Conservation (phyloP, 2,329 filamentous ascomycete genomes). For the Alternaria brassicae region DNA sequence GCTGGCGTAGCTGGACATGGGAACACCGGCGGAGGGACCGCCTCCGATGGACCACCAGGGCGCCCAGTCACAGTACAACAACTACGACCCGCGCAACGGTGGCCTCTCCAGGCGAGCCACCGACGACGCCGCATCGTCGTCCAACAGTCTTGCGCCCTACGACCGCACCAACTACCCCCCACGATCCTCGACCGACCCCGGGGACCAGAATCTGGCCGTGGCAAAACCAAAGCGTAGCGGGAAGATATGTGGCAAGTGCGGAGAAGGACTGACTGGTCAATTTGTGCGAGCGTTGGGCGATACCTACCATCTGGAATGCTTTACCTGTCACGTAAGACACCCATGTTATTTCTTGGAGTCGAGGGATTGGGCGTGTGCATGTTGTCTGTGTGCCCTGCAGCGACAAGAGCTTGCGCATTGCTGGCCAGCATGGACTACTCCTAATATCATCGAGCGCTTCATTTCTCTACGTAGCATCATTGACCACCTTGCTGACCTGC, state of each 20-base stretch:
- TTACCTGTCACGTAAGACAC: slow-evolving; percentile 81
- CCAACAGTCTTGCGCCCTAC: slow-evolving; percentile 34
- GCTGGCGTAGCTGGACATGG: slow-evolving; percentile 43
- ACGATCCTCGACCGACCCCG: slow-evolving; percentile 42
- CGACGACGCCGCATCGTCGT: slow-evolving; percentile 35
- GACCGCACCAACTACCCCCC: slow-evolving; percentile 31
- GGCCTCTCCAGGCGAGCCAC: slow-evolving; percentile 42
- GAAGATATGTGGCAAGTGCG: slow-evolving; percentile 78
- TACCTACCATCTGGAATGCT: slow-evolving; percentile 97
- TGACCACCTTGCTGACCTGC: slow-evolving; percentile 9
- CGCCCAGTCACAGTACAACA: slow-evolving; percentile 34
- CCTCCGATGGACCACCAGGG: slow-evolving; percentile 45
- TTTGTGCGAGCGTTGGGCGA: slow-evolving; percentile 93
- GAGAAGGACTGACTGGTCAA: slow-evolving; percentile 86
- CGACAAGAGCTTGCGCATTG: not conserved
- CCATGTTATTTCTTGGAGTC: not conserved
- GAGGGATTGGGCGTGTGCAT: not conserved
- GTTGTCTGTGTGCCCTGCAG: not conserved
- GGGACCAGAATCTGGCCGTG: slow-evolving; percentile 30
- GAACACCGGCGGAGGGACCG: slow-evolving; percentile 46
- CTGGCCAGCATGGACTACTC: not conserved
- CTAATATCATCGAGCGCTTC: not conserved
- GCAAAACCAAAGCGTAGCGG: slow-evolving; percentile 44
- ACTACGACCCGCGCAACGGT: slow-evolving; percentile 43
- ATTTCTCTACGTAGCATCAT: not conserved